Evolutionary conservation across 2,329 filamentous ascomycete genomes (phyloP), one percentile per base, ranked within the genome.

Genomic region (Ophiosphaerella korrae): DNA sequence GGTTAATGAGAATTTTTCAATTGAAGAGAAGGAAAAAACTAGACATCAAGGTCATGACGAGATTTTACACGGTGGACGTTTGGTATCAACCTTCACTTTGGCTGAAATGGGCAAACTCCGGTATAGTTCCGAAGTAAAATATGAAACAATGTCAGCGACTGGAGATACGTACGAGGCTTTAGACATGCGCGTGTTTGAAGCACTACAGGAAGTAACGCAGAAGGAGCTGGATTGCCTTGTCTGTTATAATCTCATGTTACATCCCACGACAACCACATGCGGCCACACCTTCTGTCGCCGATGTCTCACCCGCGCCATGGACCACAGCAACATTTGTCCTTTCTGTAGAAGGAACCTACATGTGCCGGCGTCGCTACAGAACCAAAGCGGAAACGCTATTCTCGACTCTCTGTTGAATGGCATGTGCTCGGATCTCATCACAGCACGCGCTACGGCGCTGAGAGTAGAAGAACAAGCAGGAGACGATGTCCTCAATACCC

Each of bases 231-330:
- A 96, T 65, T 97, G 92, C 60, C 90, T 94, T 63, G 86, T 96
- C 51, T 96, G 92, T 74, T 95, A 93, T 71, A 84, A 86, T 35
- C 74, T 95, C 18, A 88, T 93, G 70, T 77, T 91, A 53, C 89
- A 96, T 54, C 91, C 92, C 0, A 78, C 92, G 44, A 96, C 92
- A 0, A 95, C 90, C 0, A 81, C 84, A 1, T 97, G 92, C 64
- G 92, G 92, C 1, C 92, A 97, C 71, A 96, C 91, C 0, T 93
- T 94, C 64, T 97, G 92, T 71, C 86, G 89, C 16, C 82, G 83
- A 52, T 97, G 92, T 69, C 78, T 96, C 18, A 84, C 86, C 48
- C 84, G 88, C 39, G 85, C 89, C 6, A 78, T 95, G 52, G 88
- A 93, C 63, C 88, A 94, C 67, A 88, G 88, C 1, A 82, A 84